Evolutionary conservation across 805 yeast genomes (phyloP), one percentile per base, ranked within the genome.

Genomic region (Starmera quercuum): DNA sequence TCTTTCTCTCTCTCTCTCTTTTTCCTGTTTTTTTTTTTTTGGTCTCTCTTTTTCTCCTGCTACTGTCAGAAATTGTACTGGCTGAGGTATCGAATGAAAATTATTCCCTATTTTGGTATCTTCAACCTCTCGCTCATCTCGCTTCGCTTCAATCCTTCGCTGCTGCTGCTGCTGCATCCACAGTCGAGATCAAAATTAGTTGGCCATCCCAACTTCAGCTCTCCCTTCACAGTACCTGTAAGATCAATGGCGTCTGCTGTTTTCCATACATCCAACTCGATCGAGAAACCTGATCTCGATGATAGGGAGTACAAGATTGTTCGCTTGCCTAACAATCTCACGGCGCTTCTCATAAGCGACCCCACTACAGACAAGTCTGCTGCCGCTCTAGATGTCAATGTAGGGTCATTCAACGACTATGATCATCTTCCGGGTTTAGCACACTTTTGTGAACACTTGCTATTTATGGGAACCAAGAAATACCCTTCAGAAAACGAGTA

Each of bases 401-500:
- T 80, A 15, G 94, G 94, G 9, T 67, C 90, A 2, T 78, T 78
- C 52, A 71, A 77, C 37, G 94, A 83, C 51, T 78, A 76, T 18
- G 64, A 68, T 34, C 54, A 62, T 10, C 50, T 81, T 20, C 78
- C 83, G 4, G 94, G 94, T 4, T 60, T 83, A 37, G 94, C 94
- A 6, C 94, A 83, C 60, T 83, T 83, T 51, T 74, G 79, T 51
- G 82, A 75, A 47, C 82, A 83, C 55, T 63, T 83, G 39, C 58
- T 83, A 36, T 83, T 83, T 54, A 79, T 83, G 87, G 94, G 94
- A 7, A 82, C 92, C 4, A 58, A 68, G 42, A 81, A 81, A 56
- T 83, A 76, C 46, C 92, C 92, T 0, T 68, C 71, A 33, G 92
- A 83, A 54, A 83, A 81, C 49, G 92, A 81, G 44, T 83, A 83